phyloP scores from a whole-genome alignment of 495 filamentous ascomycete species.

The Penicillium alfredii region DNA sequence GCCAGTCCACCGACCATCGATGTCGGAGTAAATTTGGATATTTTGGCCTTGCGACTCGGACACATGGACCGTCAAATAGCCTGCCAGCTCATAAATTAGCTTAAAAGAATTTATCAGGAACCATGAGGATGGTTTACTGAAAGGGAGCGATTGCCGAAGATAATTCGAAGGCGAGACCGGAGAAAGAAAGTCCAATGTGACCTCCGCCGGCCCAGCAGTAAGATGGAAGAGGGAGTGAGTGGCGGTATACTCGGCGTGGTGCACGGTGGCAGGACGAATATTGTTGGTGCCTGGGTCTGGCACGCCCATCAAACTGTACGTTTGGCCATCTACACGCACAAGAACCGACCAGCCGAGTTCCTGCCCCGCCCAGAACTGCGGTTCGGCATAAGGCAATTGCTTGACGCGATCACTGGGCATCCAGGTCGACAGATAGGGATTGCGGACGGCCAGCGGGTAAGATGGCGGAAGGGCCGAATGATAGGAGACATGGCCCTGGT shows the following conservation, averaged over 20 bases:
- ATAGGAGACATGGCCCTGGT: constrained; percentile 13
- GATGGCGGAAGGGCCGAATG: constrained; percentile 36
- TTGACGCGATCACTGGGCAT: constrained; percentile 37
- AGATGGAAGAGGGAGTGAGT: constrained; percentile 43
- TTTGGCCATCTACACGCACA: constrained; percentile 40
- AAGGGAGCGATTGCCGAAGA: constrained; percentile 74
- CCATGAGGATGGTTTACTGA: constrained; percentile 35
- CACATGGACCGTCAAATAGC: constrained; percentile 65
- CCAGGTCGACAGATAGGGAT: constrained; percentile 44
- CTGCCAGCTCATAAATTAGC: constrained; percentile 17
- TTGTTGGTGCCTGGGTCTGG: constrained; percentile 14
- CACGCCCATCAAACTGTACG: constrained; percentile 46
- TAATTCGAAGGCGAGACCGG: constrained; percentile 84
- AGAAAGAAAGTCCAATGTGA: constrained; percentile 62
- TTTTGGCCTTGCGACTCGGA: constrained; percentile 18
- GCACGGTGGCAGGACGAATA: constrained; percentile 34
- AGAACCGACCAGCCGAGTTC: constrained; percentile 44
- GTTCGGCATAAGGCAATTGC: constrained; percentile 33
- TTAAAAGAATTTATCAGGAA: constrained; percentile 5
- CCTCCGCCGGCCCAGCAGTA: constrained; percentile 31
- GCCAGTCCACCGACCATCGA: constrained; percentile 48
- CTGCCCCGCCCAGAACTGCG: constrained; percentile 48
- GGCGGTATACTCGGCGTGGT: constrained; percentile 38
- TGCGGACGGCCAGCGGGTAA: constrained; percentile 45
- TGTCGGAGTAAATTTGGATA: constrained; percentile 44